Conservation (phyloP, 2,329 filamentous ascomycete genomes). For the Biscogniauxia sp. region DNA sequence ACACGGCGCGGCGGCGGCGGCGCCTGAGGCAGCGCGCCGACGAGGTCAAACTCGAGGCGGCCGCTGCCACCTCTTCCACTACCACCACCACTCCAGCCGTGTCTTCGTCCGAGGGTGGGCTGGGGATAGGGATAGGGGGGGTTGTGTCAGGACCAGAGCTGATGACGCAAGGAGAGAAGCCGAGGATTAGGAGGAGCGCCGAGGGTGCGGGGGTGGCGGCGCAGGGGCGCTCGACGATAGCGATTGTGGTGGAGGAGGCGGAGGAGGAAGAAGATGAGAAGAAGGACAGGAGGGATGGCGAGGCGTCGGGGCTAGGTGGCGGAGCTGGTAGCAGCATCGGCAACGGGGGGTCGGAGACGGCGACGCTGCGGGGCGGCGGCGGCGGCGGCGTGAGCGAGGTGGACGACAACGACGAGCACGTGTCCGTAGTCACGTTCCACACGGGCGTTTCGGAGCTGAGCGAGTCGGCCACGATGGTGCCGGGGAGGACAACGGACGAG, state of each 20-base stretch:
- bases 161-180: neutral
- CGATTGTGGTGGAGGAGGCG: neutral
- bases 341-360: neutral
- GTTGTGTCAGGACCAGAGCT: too few relatives aligned
- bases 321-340: too few relatives aligned
- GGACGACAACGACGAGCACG: neutral
- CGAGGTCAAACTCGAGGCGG: constrained; percentile 3
- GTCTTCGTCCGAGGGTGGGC: neutral
- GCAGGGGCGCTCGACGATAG: neutral
- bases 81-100: too few relatives aligned
- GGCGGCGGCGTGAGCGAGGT: neutral
- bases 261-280: neutral
- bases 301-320: too few relatives aligned
- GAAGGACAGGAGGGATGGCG: neutral
- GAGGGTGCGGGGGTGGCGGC: too few relatives aligned
- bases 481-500: neutral
- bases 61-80: neutral
- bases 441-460: neutral
- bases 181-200: too few relatives aligned
- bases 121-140: neutral
- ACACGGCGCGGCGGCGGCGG: neutral
- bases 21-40: neutral
- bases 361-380: neutral
- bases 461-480: neutral
- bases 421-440: neutral